Conservation (phyloP, 1,139 yeast species). For the Kodamaea suecica region DNA sequence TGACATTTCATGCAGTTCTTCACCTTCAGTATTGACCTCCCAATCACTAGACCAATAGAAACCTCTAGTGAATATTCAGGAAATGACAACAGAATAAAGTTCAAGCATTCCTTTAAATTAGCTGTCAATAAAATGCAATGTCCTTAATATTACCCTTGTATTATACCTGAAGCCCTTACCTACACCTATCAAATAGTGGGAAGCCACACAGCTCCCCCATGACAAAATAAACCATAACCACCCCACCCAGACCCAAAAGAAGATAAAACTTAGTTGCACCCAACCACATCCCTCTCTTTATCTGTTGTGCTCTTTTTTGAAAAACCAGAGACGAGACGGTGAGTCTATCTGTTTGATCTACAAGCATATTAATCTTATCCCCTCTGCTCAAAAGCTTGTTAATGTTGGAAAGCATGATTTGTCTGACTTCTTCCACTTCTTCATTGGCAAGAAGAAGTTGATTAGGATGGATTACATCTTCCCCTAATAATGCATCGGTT, state of each 20-base stretch:
- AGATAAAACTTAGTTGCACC: constrained; percentile 46
- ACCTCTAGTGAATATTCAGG: too few relatives aligned
- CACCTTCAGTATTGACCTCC: too few relatives aligned
- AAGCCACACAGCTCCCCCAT: constrained; percentile 53
- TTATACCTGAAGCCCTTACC: too few relatives aligned
- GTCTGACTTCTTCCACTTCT: constrained; percentile 53
- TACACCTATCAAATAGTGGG: constrained; percentile 38
- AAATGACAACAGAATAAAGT: too few relatives aligned
- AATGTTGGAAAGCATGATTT: constrained; percentile 66
- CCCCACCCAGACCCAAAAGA: constrained; percentile 23
- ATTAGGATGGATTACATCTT: constrained; percentile 33
- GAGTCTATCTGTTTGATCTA: constrained; percentile 76
- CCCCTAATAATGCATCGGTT: constrained; percentile 10
- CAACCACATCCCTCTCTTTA: constrained; percentile 69
- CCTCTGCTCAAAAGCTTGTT: constrained; percentile 74
- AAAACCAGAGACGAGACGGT: constrained; percentile 69
- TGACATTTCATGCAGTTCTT: too few relatives aligned
- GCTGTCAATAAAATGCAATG: too few relatives aligned
- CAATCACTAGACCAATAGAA: too few relatives aligned
- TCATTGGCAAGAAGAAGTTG: constrained; percentile 43
- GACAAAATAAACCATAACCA: constrained; percentile 38
- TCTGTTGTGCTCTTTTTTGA: constrained; percentile 64
- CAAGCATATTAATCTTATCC: constrained; percentile 69
- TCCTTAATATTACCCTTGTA: too few relatives aligned
- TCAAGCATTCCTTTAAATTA: too few relatives aligned